A percentile compares a stretch with the other conserved stretches of the same genome.
Conservation (phyloP, 2,329 filamentous ascomycete species). For the Penicillium sp. region DNA sequence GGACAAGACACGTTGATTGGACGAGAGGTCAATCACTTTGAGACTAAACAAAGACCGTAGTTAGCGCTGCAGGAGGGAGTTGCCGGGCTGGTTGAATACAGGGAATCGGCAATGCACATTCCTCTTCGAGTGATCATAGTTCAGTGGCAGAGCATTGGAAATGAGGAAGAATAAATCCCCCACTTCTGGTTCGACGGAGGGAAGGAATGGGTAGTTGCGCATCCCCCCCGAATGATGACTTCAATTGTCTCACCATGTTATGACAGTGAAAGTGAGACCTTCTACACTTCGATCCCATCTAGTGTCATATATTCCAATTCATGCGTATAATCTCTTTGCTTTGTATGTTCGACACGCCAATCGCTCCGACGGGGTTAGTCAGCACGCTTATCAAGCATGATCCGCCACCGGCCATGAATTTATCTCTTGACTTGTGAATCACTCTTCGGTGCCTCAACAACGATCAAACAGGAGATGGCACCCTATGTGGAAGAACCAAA, state of each 20-base stretch:
- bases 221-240: background rate
- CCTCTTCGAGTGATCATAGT: too few species aligned
- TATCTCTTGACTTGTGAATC: constrained; percentile 1
- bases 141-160: too few species aligned
- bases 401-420: constrained; percentile 19
- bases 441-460: background rate
- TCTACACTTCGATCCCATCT: too few species aligned
- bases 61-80: too few species aligned
- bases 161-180: too few species aligned
- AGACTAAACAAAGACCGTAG: background rate
- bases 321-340: too few species aligned
- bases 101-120: background rate
- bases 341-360: constrained; percentile 16
- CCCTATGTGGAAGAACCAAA: constrained; percentile 71
- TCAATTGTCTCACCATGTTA: background rate
- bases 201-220: too few species aligned
- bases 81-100: background rate
- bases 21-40: background rate
- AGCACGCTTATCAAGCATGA: constrained; percentile 33
- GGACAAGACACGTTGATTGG: constrained; percentile 1
- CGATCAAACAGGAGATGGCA: constrained; percentile 53
- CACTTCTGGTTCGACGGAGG: too few species aligned
- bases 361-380: constrained; percentile 28
- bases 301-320: too few species aligned
- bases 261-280: too few species aligned